Percentiles rank a stretch among this genome's conserved stretches.
These are phyloP conservation scores for Coemansia biformis DNA, from an alignment of 192 early-diverging fungal genomes.

Conservation along the genomic window DNA sequence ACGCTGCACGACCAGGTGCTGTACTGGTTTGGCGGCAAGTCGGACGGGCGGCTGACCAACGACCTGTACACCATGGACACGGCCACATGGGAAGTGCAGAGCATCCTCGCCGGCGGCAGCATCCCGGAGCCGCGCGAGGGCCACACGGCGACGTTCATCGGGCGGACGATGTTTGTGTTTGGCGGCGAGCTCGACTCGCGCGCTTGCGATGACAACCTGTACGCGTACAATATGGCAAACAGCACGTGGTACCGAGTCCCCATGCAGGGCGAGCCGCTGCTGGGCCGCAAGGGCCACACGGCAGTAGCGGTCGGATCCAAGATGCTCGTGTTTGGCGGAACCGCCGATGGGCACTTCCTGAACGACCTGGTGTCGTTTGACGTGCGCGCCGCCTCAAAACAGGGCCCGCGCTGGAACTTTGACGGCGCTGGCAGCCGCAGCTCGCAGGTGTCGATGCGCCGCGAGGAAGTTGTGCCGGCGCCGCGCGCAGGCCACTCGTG, in stretches of 20 bases:
- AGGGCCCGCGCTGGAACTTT: constrained; percentile 41
- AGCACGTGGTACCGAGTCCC: constrained; percentile 51
- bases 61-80: constrained; percentile 44
- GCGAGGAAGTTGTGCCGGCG: constrained; percentile 16
- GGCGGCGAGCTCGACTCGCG: constrained; percentile 42
- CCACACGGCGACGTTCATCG: constrained; percentile 48
- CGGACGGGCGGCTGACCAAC: constrained; percentile 29
- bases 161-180: constrained; percentile 55
- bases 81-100: constrained; percentile 29
- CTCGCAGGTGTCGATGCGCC: constrained; percentile 5
- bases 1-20: constrained; percentile 35
- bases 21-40: constrained; percentile 49
- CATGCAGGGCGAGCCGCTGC: constrained; percentile 35
- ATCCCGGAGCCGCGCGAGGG: constrained; percentile 42
- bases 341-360: constrained; percentile 33
- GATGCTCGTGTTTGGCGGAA: constrained; percentile 48
- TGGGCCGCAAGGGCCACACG: constrained; percentile 48
- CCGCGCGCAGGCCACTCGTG: constrained; percentile 46
- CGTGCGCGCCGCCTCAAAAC: constrained; percentile 32
- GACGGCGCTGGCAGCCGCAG: constrained; percentile 13
- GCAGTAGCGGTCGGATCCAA: constrained; percentile 39
- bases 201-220: constrained; percentile 42
- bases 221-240: constrained; percentile 50
- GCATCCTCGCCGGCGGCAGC: constrained; percentile 21
- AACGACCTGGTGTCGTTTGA: constrained; percentile 51